Evolutionary conservation across 805 yeast genomes (phyloP), one percentile per base, ranked within the genome.

Genomic region (Myxozyma melibiosi): DNA sequence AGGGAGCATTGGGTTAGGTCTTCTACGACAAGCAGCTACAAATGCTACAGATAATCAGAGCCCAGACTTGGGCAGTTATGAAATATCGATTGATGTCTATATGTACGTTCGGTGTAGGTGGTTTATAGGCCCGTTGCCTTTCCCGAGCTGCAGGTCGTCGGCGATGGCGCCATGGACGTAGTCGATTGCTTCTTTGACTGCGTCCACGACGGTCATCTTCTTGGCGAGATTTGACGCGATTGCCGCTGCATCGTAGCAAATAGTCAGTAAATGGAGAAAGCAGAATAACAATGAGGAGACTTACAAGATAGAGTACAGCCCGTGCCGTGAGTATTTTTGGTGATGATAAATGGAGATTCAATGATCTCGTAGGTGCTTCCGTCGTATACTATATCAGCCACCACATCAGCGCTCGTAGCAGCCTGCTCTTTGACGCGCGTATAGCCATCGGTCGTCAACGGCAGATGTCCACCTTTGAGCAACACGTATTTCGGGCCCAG

Each of bases 391-490:
- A 84, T 74, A 67, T 84, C 89, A 11, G 77, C 72, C 13, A 85
- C 76, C 5, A 66, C 64, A n/a, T 65, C 65, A 8, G 73, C 72
- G 34, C 45, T 48, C 28, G 51, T 61, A 2, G 52, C 63, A n/a
- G 24, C 37, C 20, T 35, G 54, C 14, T 55, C 51, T 18, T 39
- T 16, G 4, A 27, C 48, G n/a, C 42, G 43, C 25, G 46, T 28
- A n/a, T 48, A 35, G n/a, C 24, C n/a, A 3, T 51, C 31, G 9
- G 24, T 33, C 8, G 45, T 8, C 53, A 70, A 31, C 51, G 66
- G 68, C 6, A 88, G 83, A 67, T 89, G 96, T 0, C 96, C 96
- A 16, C 96, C 96, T 71, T 90, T 89, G 24, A 89, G 76, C 35
- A 89, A 72, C 8, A 89, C 79, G 61, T 81, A 81, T 6, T 73